These are phyloP conservation scores for Amyloporia xantha DNA, from an alignment of 768 basidiomycete genomes.

Conservation along the genomic window DNA sequence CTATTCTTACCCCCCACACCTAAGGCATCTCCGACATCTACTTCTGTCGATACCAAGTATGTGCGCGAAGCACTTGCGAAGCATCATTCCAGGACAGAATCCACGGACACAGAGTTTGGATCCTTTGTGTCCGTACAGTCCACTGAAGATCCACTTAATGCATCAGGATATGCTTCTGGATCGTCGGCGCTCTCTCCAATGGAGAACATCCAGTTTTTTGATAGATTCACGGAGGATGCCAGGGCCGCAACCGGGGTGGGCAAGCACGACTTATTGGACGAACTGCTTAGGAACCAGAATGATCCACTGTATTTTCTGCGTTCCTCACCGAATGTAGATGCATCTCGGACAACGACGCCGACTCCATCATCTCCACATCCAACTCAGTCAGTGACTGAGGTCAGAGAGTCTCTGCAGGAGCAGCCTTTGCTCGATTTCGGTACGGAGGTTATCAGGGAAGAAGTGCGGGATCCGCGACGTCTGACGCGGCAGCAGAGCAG, in stretches of 20 bases:
- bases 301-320: constrained; percentile 60
- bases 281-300: constrained; percentile 59
- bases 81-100: constrained; percentile 13
- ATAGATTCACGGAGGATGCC: constrained; percentile 51
- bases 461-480: constrained; percentile 10
- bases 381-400: background rate
- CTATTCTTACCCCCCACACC: constrained; percentile 30
- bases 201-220: constrained; percentile 43
- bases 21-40: constrained; percentile 21
- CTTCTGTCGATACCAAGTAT: constrained; percentile 5
- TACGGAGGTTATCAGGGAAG: constrained; percentile 1
- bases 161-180: background rate
- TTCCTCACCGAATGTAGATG: background rate
- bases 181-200: constrained; percentile 12
- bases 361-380: background rate
- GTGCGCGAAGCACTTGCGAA: background rate
- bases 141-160: constrained; percentile 42
- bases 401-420: too few species aligned
- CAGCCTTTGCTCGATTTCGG: constrained; percentile 6
- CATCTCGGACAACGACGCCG: background rate
- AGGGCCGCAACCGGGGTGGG: constrained; percentile 46
- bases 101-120: constrained; percentile 48
- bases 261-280: constrained; percentile 50
- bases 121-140: constrained; percentile 53
- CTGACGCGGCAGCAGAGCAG: constrained; percentile 6